A percentile compares a stretch with the other conserved stretches of the same genome.
Conservation (phyloP, 306 rosid species). For the Begonia fuchsioides region DNA sequence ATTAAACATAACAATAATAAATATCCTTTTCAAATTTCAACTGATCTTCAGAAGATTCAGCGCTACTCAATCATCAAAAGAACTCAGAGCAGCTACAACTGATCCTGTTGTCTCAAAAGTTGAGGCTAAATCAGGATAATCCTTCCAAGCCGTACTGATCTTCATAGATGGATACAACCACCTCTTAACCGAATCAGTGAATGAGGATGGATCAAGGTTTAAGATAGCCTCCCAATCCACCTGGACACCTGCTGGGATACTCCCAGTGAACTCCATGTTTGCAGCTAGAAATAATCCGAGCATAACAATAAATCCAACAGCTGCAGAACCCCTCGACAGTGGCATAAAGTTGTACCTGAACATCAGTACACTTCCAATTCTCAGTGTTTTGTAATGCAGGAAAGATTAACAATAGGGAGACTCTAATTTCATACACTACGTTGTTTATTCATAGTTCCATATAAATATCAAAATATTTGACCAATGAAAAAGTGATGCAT, state of each 20-base stretch:
- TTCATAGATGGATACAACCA: conserved; percentile 88
- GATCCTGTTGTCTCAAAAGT: conserved; percentile 75
- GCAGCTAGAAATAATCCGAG: conserved; percentile 90
- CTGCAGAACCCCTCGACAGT: conserved; percentile 88
- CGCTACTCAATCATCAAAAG: conserved; percentile 36
- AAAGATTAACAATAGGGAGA: neutral
- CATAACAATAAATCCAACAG: conserved; percentile 68
- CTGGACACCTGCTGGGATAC: conserved; percentile 65
- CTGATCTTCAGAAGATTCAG: neutral
- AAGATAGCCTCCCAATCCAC: conserved; percentile 97
- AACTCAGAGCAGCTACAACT: conserved; percentile 76
- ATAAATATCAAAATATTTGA: too few relatives aligned
- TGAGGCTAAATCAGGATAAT: conserved; percentile 58
- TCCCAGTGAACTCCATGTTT: conserved; percentile 84
- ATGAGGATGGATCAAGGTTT: conserved; percentile 48
- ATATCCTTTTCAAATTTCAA: too few relatives aligned
- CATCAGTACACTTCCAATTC: conserved; percentile 7
- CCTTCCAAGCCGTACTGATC: conserved; percentile 84
- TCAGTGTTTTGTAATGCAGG: neutral
- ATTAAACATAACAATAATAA: too few relatives aligned
- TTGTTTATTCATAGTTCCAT: too few relatives aligned
- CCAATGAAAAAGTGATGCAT: too few relatives aligned
- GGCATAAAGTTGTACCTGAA: conserved; percentile 98
- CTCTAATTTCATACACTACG: too few relatives aligned
- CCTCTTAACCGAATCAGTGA: conserved; percentile 53